Evolutionary conservation across 768 basidiomycete genomes (phyloP).

Genomic region (Boletus speciosus): DNA sequence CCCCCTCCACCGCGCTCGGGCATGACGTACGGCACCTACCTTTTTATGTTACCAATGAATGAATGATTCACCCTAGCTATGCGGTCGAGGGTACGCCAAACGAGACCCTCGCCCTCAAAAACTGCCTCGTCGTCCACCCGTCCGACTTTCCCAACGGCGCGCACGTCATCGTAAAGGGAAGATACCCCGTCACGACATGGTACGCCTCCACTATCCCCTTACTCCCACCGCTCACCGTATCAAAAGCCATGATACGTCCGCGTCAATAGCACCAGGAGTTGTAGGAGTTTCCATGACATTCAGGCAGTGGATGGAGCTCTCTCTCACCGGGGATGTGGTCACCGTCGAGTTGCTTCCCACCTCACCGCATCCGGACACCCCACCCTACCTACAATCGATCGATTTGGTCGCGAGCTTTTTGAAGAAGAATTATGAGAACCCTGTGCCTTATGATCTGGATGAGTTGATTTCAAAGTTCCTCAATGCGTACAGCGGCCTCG

Average conservation of each 20-base stretch:
- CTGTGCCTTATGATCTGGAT: slow-evolving; percentile 80
- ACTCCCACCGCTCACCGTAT: slow-evolving; percentile 26
- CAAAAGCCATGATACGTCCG: slow-evolving; percentile 73
- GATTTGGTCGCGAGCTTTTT: slow-evolving; percentile 77
- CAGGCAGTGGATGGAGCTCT: slow-evolving; percentile 88
- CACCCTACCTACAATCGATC: slow-evolving; percentile 69
- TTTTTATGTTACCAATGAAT: background rate
- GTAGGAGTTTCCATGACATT: slow-evolving; percentile 78
- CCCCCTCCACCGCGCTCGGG: slow-evolving; percentile 33
- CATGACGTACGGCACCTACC: slow-evolving; percentile 19
- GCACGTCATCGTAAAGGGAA: slow-evolving; percentile 73
- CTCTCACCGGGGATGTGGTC: slow-evolving; percentile 71
- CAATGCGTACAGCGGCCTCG: slow-evolving; percentile 66
- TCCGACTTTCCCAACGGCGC: slow-evolving; percentile 69
- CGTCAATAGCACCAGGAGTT: slow-evolving; percentile 59
- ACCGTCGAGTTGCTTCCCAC: slow-evolving; percentile 57
- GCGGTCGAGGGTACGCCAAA: slow-evolving; percentile 59
- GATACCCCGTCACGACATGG: slow-evolving; percentile 72
- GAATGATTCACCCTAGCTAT: slow-evolving; percentile 36
- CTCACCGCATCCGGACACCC: slow-evolving; percentile 49
- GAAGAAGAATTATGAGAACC: slow-evolving; percentile 48
- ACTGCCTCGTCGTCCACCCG: slow-evolving; percentile 77
- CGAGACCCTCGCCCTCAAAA: slow-evolving; percentile 69
- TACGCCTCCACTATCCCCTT: slow-evolving; percentile 33
- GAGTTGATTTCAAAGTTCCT: slow-evolving; percentile 77